Base-by-base conservation (phyloP, 441 rosid genomes). In the Jatropha multifida region DNA sequence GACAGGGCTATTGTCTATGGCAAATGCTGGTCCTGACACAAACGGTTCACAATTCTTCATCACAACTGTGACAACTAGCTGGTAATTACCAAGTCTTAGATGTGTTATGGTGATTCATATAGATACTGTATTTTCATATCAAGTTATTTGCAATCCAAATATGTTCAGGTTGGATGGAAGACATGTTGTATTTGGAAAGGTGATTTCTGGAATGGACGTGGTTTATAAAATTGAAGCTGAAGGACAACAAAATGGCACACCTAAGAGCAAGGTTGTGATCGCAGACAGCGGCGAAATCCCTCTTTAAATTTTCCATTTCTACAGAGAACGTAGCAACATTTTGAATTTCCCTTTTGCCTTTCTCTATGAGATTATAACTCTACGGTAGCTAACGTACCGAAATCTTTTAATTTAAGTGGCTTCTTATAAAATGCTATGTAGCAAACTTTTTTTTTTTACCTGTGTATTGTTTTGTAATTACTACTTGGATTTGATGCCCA, bases 31-130 rank as follows among this genome's bases (percentile, higher is more conserved):
- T 72, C 78, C 64, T 6, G 90, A 90, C 86, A 94, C 98, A 23
- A 94, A 94, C 5, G 99, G 99, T 38, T 94, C 99, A 0, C 99
- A 94, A 72, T 91, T 94, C 86, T 93, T 94, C 83, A 87, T 93
- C 61, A 91, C 97, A 2, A 90, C 98, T 0, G 97, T 90, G 80
- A 90, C 87, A 61, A 91, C 97, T 62, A 87, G 84, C 85, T 91
- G 97, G 97, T 94, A 90, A 76, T 76, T 74, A 74, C 41, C 0
- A 51, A 8, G 46, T 42, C 9, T 42, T 42, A 23, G 46, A 5
- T 42, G 46, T 42, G 32, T 32, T 32, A 32, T 32, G 32, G 2
- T 32, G 32, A 32, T 32, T 32, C 32, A 32, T 42, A 8, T 42
- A 42, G 9, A 5, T 42, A 5, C 7, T 42, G 46, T 42, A 42